phyloP scores from a whole-genome alignment of 345 rosid species.

The Melastoma malabathricum region DNA sequence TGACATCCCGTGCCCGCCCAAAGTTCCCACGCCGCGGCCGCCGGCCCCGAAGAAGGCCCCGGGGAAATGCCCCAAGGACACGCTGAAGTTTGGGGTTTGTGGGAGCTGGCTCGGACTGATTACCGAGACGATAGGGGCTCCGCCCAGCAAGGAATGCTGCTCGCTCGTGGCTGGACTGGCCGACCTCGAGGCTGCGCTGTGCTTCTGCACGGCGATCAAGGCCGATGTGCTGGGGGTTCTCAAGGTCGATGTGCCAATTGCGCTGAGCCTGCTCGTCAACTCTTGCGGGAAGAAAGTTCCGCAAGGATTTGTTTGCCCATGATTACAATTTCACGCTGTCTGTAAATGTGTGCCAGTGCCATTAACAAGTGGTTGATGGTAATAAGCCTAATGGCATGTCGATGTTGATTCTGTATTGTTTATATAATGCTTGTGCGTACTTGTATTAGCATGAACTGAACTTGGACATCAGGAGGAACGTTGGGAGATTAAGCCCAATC shows the following conservation, averaged over 20 bases:
- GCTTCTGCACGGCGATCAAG: slow-evolving; percentile 65
- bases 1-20: slow-evolving; percentile 11
- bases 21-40: not conserved
- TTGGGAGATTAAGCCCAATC: no score
- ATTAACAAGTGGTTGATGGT: not conserved
- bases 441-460: no score
- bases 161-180: slow-evolving; percentile 55
- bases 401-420: no score
- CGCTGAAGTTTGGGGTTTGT: slow-evolving; percentile 56
- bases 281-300: slow-evolving; percentile 15
- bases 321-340: not conserved
- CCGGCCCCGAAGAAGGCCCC: slow-evolving; percentile 5
- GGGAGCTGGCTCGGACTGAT: slow-evolving; percentile 64
- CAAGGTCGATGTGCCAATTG: slow-evolving; percentile 28
- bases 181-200: slow-evolving; percentile 66
- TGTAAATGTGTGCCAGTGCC: not conserved
- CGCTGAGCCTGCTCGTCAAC: slow-evolving; percentile 11
- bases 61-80: slow-evolving; percentile 37
- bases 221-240: slow-evolving; percentile 37
- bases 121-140: slow-evolving; percentile 45
- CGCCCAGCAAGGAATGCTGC: slow-evolving; percentile 68
- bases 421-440: no score
- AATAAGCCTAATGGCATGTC: no score
- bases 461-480: no score
- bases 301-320: slow-evolving; percentile 12